Base-by-base conservation (phyloP, 805 yeast species). In the Candida alai region DNA sequence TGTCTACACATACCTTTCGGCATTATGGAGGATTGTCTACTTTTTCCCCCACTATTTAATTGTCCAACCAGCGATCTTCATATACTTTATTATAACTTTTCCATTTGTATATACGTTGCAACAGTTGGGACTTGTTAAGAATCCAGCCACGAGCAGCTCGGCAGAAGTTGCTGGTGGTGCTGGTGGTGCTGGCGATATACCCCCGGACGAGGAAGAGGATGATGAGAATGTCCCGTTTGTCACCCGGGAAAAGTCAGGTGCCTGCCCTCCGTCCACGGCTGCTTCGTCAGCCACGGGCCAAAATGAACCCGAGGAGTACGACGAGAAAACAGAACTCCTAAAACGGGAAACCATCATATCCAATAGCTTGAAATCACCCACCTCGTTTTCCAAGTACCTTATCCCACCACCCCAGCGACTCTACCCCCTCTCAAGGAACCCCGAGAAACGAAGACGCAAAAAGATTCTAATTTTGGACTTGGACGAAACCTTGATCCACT, bases 401-500 rank as follows among this genome's bases (percentile, higher is more conserved):
- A 62, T 67, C 17, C 72, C 72, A 21, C 72, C 72, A 6, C 73
- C 73, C 7, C 70, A 62, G 32, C 41, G 70, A 41, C 50, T 67
- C 24, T 60, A 60, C 41, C 73, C 73, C 12, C 49, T 65, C 8
- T 50, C 59, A 9, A 43, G 72, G 19, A 62, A 66, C 47, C 71
- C 73, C 2, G 60, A 60, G 11, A 48, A 47, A 25, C 54, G 53
- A 21, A 43, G 59, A 10, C 47, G 52, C 30, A 71, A 69, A 44
- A 88, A 87, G 51, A 81, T 87, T 1, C 68, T 93, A 19, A 84
- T 93, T 1, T 65, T 93, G 16, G 98, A 93, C 54, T 71, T 93
- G 19, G 98, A 90, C 58, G 98, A 93, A 52, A 93, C 98, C 0
- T 64, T 93, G 36, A 88, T 93, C 37, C 98, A 93, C 55, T 88